A percentile compares a stretch with the other conserved stretches of the same genome.
Evolutionary conservation across 1,284 basidiomycete genomes (phyloP).

Genomic region (Cutaneotrichosporon cyanovorans): DNA sequence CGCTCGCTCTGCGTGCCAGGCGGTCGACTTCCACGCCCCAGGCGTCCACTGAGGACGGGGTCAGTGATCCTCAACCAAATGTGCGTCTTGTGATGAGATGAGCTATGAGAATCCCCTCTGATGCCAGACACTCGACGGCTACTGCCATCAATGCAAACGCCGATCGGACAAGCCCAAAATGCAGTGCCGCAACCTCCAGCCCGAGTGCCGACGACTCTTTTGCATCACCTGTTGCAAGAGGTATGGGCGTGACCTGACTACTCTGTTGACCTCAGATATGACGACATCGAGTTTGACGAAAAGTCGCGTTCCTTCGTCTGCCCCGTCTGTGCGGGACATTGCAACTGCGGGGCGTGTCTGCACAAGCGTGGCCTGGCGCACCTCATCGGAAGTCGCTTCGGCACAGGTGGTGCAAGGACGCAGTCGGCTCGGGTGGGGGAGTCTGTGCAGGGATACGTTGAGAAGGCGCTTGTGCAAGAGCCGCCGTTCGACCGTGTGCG

Average conservation of each 20-base stretch:
- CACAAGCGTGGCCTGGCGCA: conserved; percentile 29
- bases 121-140: neutral
- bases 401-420: neutral
- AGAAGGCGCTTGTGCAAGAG: conserved; percentile 18
- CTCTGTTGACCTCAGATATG: conserved; percentile 24
- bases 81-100: no score
- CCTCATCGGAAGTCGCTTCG: conserved; percentile 16
- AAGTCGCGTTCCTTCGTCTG: conserved; percentile 39
- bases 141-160: conserved; percentile 43
- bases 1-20: no score
- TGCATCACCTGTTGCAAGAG: conserved; percentile 38
- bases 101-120: no score
- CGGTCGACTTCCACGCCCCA: no score
- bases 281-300: conserved; percentile 39
- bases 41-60: no score
- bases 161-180: conserved; percentile 37
- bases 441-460: conserved; percentile 26
- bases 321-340: conserved; percentile 35
- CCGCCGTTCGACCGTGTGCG: conserved; percentile 32
- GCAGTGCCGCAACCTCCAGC: conserved; percentile 36
- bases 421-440: conserved; percentile 8
- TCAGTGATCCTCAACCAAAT: no score
- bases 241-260: conserved; percentile 15
- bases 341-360: conserved; percentile 37
- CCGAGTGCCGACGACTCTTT: conserved; percentile 27